These are phyloP conservation scores for Colletotrichum falcatum DNA, from an alignment of 2,329 filamentous ascomycete species.

Conservation along the genomic window DNA sequence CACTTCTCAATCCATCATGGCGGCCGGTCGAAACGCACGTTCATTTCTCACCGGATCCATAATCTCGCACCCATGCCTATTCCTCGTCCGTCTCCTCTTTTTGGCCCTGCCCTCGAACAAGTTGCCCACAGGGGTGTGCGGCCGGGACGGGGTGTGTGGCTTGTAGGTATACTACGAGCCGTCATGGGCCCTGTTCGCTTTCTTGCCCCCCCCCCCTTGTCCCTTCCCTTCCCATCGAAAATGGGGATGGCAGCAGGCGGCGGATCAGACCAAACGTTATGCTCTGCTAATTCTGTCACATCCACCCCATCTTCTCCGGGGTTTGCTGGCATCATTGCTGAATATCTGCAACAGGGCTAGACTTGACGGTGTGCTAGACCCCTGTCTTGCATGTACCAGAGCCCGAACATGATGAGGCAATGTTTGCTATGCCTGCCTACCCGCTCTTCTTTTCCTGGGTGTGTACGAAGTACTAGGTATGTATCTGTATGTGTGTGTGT, in stretches of 20 bases:
- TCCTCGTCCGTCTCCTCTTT: slow-evolving; percentile 39
- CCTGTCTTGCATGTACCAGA: slow-evolving; percentile 50
- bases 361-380: slow-evolving; percentile 51
- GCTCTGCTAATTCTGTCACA: slow-evolving; percentile 51
- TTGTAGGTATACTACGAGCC: slow-evolving; percentile 22
- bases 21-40: slow-evolving; percentile 39
- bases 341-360: slow-evolving; percentile 56
- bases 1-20: slow-evolving; percentile 39
- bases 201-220: slow-evolving; percentile 20
- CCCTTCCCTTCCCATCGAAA: slow-evolving; percentile 2
- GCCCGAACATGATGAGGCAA: slow-evolving; percentile 43
- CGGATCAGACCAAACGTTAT: slow-evolving; percentile 51
- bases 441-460: slow-evolving; percentile 26
- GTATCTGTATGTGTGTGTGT: slow-evolving; percentile 9
- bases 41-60: slow-evolving; percentile 41
- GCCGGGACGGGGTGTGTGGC: slow-evolving; percentile 38
- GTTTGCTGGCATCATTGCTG: slow-evolving; percentile 40
- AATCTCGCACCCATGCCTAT: slow-evolving; percentile 37
- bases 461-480: slow-evolving; percentile 16
- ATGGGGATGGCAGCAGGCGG: slow-evolving; percentile 47
- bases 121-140: slow-evolving; percentile 32
- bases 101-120: slow-evolving; percentile 27
- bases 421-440: slow-evolving; percentile 38
- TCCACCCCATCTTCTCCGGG: slow-evolving; percentile 49
- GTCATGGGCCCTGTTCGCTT: slow-evolving; percentile 37